A percentile compares a stretch with the other conserved stretches of the same genome.
These are phyloP conservation scores for Sugiyamaella novakii DNA, from an alignment of 1,139 yeast genomes.

Conservation along the genomic window DNA sequence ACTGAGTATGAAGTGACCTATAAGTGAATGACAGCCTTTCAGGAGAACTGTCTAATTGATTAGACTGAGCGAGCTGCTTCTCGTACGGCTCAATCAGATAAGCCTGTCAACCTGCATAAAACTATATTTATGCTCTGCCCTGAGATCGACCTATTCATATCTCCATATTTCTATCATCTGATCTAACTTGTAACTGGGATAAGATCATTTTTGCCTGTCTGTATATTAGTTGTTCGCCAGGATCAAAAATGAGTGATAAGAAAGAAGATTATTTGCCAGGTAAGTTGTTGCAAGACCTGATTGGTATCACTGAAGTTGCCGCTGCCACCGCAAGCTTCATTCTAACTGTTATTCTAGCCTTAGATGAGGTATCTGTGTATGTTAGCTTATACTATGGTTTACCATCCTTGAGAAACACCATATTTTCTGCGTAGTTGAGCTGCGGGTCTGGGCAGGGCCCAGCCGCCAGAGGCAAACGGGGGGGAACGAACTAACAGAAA, in stretches of 20 bases:
- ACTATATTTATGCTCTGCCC: too few relatives aligned
- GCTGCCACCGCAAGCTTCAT: background rate
- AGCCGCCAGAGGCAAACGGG: background rate
- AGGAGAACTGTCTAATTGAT: too few relatives aligned
- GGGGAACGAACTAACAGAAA: conserved; percentile 33
- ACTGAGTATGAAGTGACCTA: background rate
- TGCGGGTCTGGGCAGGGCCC: too few relatives aligned
- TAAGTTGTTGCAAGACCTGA: too few relatives aligned
- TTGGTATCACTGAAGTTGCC: background rate
- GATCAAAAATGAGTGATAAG: conserved; percentile 9
- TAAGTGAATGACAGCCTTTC: background rate
- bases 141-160: too few relatives aligned
- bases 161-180: background rate
- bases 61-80: too few relatives aligned
- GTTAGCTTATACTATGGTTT: too few relatives aligned
- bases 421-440: too few relatives aligned
- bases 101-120: too few relatives aligned
- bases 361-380: conserved; percentile 22
- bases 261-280: conserved; percentile 35
- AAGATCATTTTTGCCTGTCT: too few relatives aligned
- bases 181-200: background rate
- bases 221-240: too few relatives aligned
- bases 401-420: too few relatives aligned
- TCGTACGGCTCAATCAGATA: background rate
- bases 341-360: conserved; percentile 10